Evolutionary conservation across 225 moss, liverwort and hornwort species (phyloP), one percentile per base, ranked within the genome.

Genomic region (Thuidium tamariscinum): DNA sequence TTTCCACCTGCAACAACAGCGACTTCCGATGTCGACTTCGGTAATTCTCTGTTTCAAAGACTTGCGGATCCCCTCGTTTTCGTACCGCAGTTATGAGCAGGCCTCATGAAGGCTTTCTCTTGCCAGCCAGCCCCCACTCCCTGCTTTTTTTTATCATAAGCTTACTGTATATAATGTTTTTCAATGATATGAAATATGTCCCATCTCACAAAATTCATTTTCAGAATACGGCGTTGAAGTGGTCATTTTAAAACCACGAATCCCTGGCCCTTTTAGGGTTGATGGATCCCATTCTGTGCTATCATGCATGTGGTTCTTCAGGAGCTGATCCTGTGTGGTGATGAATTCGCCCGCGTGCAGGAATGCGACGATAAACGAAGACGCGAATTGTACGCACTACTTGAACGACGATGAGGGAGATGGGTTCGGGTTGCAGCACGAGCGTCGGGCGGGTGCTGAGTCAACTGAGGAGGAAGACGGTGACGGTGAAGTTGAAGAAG

Each of bases 291-390:
- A 74, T 74, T 34, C 13, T 74, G n/a, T 34, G 51, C 74, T 74
- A 17, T 71, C 59, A 72, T 73, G 60, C 34, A 34, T 9, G n/a
- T 13, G 46, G 18, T 60, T 46, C 9, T 46, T 25, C 36, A 19
- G 46, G 19, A 61, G 17, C 27, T 83, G 48, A 73, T 83, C 20
- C 60, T 19, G 34, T 26, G 77, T 34, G 74, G 13, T 67, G 60
- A 65, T 63, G 34, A 49, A 64, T 25, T 10, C 17, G 11, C 62
- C 19, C 44, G 7, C 10, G 49, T 71, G 78, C 86, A 90, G 88
- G 51, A 86, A 83, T 59, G 86, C 90, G 61, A 90, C 74, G 4
- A 83, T 83, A 44, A 88, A 88, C 48, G 90, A 90, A 68, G 86
- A 83, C 18, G 74, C 88, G 16, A 86, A 86, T 61, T 74, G 74